These are phyloP conservation scores for Colletotrichum sp. DNA, from an alignment of 2,329 filamentous ascomycete species.

Conservation along the genomic window DNA sequence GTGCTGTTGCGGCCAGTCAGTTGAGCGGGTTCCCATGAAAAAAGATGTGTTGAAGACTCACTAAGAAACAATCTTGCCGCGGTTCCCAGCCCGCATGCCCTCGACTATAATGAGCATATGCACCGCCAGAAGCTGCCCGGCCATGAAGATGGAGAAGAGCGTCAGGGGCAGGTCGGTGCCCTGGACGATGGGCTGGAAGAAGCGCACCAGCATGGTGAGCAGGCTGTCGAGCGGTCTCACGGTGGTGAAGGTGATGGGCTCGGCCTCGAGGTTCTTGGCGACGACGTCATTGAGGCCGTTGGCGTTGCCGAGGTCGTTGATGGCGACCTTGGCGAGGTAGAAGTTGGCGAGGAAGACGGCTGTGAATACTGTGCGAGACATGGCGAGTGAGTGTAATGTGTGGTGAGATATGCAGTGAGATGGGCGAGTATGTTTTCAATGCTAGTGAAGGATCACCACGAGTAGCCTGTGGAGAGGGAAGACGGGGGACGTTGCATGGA, in stretches of 20 bases:
- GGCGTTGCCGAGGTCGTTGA: not conserved
- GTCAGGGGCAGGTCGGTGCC: constrained; percentile 17
- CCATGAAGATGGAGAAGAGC: constrained; percentile 24
- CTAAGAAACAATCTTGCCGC: constrained; percentile 23
- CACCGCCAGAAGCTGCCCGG: constrained; percentile 24
- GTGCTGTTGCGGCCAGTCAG: constrained; percentile 10
- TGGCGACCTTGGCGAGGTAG: constrained; percentile 10
- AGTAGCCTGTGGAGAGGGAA: not conserved
- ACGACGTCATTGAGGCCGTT: not conserved
- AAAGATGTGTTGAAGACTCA: not conserved
- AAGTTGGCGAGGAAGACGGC: not conserved
- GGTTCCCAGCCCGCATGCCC: constrained; percentile 23
- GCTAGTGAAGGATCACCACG: accelerated
- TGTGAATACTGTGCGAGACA: not conserved
- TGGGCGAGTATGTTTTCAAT: not conserved
- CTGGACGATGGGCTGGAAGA: constrained; percentile 22
- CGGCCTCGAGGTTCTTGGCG: not conserved
- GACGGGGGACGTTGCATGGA: not conserved
- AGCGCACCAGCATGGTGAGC: constrained; percentile 20
- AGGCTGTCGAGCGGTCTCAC: constrained; percentile 21
- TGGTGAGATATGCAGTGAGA: not conserved
- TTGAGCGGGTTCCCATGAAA: too few relatives aligned
- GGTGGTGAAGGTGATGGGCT: constrained; percentile 23
- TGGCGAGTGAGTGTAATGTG: not conserved
- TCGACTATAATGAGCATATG: constrained; percentile 24